Percentiles rank a stretch among this genome's conserved stretches.
These are phyloP conservation scores for Citrullus colocynthis DNA, from an alignment of 306 rosid species.

Conservation along the genomic window DNA sequence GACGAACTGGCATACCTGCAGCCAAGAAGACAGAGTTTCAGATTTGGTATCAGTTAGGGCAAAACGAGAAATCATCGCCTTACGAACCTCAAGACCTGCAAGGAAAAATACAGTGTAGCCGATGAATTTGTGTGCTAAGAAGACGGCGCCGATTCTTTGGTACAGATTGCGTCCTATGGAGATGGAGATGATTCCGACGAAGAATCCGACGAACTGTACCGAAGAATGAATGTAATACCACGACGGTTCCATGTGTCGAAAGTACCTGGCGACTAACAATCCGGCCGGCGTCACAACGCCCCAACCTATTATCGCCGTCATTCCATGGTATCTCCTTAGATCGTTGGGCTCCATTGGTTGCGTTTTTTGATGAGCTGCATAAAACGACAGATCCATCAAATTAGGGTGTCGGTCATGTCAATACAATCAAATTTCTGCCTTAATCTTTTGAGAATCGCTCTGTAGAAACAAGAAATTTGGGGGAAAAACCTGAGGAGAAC, in stretches of 20 bases:
- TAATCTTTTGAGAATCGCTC: neutral
- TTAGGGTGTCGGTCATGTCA: neutral
- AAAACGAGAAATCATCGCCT: neutral
- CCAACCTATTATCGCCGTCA: slow-evolving; percentile 1
- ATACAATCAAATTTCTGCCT: neutral
- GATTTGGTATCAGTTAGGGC: neutral
- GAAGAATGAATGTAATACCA: slow-evolving; percentile 16
- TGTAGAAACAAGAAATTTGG: neutral
- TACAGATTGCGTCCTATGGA: neutral
- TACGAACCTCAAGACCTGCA: neutral
- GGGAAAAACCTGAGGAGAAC: neutral
- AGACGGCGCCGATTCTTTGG: neutral
- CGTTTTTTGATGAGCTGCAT: neutral
- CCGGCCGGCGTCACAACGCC: slow-evolving; percentile 4
- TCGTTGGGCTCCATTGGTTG: neutral
- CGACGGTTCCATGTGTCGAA: neutral
- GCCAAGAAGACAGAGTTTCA: neutral
- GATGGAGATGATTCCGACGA: neutral
- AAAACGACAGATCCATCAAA: neutral
- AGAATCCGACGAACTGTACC: slow-evolving; percentile 8
- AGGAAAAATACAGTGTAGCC: neutral
- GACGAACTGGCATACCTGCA: neutral
- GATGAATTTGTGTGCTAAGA: neutral
- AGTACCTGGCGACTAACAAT: neutral
- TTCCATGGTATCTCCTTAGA: slow-evolving; percentile 3